Percentiles rank a stretch among this genome's conserved stretches.
Conservation (phyloP, 176 grass and related monocot genomes). For the Zoysia japonica region DNA sequence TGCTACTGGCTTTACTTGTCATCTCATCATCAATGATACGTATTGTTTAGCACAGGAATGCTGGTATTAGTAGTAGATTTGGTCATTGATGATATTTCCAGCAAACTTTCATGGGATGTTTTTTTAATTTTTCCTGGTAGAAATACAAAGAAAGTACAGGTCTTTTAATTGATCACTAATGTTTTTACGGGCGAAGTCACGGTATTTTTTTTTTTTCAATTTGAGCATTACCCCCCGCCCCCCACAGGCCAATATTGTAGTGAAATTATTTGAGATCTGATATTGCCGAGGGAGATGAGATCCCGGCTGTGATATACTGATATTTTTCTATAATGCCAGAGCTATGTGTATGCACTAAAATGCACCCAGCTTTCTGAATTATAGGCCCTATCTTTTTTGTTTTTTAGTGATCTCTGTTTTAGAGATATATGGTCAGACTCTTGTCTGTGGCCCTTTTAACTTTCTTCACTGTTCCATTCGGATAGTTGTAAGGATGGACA, state of each 20-base stretch:
- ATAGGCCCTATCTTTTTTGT: background rate
- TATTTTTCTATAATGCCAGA: background rate
- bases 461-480: no score
- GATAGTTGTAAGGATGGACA: no score
- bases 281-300: background rate
- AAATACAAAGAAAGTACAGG: conserved; percentile 36
- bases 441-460: no score
- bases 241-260: background rate
- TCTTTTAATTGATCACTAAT: background rate
- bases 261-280: background rate
- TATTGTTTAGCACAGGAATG: conserved; percentile 20
- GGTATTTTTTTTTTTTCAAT: background rate
- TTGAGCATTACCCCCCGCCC: background rate
- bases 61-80: conserved; percentile 20
- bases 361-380: no score
- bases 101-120: conserved; percentile 27
- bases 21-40: background rate
- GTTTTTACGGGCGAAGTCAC: background rate
- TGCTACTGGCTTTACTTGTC: conserved; percentile 14
- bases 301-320: background rate
- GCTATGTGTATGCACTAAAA: background rate
- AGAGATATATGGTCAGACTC: no score
- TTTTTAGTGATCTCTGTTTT: no score
- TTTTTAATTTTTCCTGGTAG: conserved; percentile 17
- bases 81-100: conserved; percentile 37